Evolutionary conservation across 1,139 yeast genomes (phyloP), one percentile per base, ranked within the genome.

Genomic region (Torulaspora pretoriensis): DNA sequence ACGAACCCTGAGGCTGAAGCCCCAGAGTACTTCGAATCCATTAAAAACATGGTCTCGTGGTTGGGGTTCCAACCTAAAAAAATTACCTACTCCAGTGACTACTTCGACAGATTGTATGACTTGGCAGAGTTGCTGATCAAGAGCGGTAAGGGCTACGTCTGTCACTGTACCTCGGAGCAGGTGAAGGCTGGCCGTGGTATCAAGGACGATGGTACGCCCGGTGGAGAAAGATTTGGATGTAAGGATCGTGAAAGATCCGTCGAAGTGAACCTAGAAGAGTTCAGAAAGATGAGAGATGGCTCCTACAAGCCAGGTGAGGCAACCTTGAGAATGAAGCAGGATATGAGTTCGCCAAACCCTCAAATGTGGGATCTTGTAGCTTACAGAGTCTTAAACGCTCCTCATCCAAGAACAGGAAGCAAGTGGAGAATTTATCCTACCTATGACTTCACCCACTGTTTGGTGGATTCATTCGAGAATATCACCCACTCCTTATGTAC

Each of bases 281-380:
- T 94, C 69, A 78, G 96, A 64, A 81, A 76, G 49, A 94, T 94
- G 99, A 80, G 83, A 61, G 88, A 86, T 60, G 98, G 98, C 36
- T 72, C 74, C 54, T 94, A 85, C 69, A 75, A 77, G 55, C 89
- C 89, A 35, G 97, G 97, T 53, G 88, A 87, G 64, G 97, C 96
- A 26, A 88, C 90, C 4, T 74, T 94, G 63, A 82, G 99, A 71
- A 92, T 94, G 98, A 92, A 92, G 67, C 97, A 88, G 73, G 96
- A 92, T 64, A 72, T 92, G 53, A 66, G 68, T n/a, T 85, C 94
- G 30, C 95, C 96, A 54, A 86, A 88, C 55, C 98, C 98, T 16
- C 98, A 92, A 71, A 94, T 94, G 98, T 94, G 99, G 98, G 99
- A 94, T 68, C 77, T 92, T 56, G 95, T 92, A 49, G 98, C 98